Base-by-base conservation (phyloP, 257 asterid species). In the Thymus mandschuricus region DNA sequence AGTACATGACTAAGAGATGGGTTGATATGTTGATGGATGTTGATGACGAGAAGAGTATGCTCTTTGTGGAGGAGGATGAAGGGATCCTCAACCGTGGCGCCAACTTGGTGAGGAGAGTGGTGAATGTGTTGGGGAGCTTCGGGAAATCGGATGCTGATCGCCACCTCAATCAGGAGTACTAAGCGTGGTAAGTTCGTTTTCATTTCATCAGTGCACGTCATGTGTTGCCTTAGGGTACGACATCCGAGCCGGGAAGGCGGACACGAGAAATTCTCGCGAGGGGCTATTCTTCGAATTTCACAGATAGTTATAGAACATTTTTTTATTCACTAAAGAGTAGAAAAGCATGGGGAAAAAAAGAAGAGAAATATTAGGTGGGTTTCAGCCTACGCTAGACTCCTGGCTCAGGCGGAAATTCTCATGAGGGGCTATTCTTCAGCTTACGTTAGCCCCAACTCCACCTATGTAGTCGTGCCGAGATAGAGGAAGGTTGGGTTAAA, bases 1-100 rank as follows among this genome's bases (percentile, higher is more conserved):
- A 79, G 12, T 92, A 78, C 51, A 88, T 92, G 97, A 72, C 80
- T 8, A 85, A 83, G 67, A 87, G 94, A 29, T 82, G 89, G 80
- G 86, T 74, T 12, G 94, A 92, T 68, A 72, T 77, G n/a, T 70
- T 86, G 76, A 75, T 77, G 74, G 96, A 79, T 38, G 66, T n/a
- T 54, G 91, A 89, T 76, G 87, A 86, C 29, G 79, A 49, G 56
- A 83, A 69, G 81, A 78, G 59, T 56, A 64, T 64, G 58, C 3
- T 64, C 43, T 46, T 9, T 30, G 48, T 58, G 79, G 84, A 76
- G 43, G 41, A 81, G 54, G 78, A 85, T 0, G 64, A 81, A 11
- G 76, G 82, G 68, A 13, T 86, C 40, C 45, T 86, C 64, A 75
- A 79, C 29, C 80, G 88, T 45, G 88, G 96, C 81, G 76, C 94